Base-by-base conservation (phyloP, 805 yeast genomes). In the Kurtzmaniella fragi region DNA sequence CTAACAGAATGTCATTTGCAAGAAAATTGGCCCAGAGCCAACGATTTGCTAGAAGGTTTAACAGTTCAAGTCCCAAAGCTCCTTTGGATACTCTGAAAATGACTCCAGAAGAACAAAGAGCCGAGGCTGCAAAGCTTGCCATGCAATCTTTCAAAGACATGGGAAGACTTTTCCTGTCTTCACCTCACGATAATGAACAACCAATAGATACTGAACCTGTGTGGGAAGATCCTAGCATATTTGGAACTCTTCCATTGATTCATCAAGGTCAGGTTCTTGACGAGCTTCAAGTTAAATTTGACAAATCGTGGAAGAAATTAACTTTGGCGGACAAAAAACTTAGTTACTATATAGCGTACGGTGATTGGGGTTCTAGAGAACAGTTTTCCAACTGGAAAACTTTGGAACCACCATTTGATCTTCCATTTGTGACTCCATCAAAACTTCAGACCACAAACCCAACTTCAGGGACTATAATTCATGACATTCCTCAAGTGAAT, bases 311-410 rank as follows among this genome's bases (percentile, higher is more conserved):
- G 95, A 55, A 56, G 2, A 57, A 64, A 31, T 46, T 82, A 33
- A 65, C 76, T 3, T 43, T 43, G 10, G 70, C 73, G 37, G 72
- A 72, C 38, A 82, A 82, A 52, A 64, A 73, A 44, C 63, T 82
- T 45, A 71, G 77, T 8, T 82, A 78, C 54, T 80, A 71, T 61
- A 69, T 81, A 25, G 71, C 81, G 0, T 84, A 79, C 57, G 90
- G 90, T 2, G 67, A 81, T 35, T 77, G 84, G 71, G 93, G 89
- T 0, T 81, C 78, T 1, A 67, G 95, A 44, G 79, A 75, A 35
- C 74, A 75, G 15, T 72, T 82, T 40, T 59, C 61, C 36, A 67
- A 67, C 45, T 67, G 77, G 64, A 66, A 62, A 41, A 56, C 67
- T n/a, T 7, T 27, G 11, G 57, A 52, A 3, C 55, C 67, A 6